phyloP scores from a whole-genome alignment of 2,329 filamentous ascomycete species.

The Xylogone sp. region DNA sequence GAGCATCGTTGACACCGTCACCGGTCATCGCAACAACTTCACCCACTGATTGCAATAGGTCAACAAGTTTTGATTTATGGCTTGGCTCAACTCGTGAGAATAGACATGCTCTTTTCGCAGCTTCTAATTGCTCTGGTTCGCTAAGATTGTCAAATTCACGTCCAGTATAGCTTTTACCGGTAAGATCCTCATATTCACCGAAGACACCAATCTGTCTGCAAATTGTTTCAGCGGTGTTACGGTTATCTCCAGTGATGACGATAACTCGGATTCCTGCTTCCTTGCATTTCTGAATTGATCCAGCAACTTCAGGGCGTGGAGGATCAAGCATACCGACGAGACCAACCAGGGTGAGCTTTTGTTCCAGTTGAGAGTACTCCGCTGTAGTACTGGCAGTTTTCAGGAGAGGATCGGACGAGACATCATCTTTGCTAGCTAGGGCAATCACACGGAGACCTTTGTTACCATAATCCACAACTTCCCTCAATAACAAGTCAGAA shows the following conservation, averaged over 20 bases:
- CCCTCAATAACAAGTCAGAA: conserved; percentile 65
- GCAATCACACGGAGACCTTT: conserved; percentile 92
- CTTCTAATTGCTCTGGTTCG: conserved; percentile 74
- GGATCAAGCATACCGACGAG: conserved; percentile 96
- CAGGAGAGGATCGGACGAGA: conserved; percentile 66
- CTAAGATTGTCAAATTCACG: conserved; percentile 88
- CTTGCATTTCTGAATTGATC: conserved; percentile 83
- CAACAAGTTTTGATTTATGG: conserved; percentile 97
- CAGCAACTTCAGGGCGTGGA: conserved; percentile 84
- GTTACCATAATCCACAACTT: conserved; percentile 88
- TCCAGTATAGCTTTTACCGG: conserved; percentile 91
- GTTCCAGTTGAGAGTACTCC: conserved; percentile 84
- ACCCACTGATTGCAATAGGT: conserved; percentile 86
- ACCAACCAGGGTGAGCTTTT: conserved; percentile 90
- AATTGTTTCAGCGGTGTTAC: conserved; percentile 95
- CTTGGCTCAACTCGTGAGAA: conserved; percentile 95
- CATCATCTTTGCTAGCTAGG: conserved; percentile 77
- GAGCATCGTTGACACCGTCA: conserved; percentile 97
- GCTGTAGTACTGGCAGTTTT: conserved; percentile 73
- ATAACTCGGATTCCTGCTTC: conserved; percentile 94
- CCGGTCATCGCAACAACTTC: conserved; percentile 99
- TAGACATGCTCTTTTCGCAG: conserved; percentile 79
- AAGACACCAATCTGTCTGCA: conserved; percentile 97
- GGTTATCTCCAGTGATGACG: conserved; percentile 97
- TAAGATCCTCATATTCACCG: conserved; percentile 72